phyloP scores from a whole-genome alignment of 441 rosid genomes.

The Metrosideros polymorpha region DNA sequence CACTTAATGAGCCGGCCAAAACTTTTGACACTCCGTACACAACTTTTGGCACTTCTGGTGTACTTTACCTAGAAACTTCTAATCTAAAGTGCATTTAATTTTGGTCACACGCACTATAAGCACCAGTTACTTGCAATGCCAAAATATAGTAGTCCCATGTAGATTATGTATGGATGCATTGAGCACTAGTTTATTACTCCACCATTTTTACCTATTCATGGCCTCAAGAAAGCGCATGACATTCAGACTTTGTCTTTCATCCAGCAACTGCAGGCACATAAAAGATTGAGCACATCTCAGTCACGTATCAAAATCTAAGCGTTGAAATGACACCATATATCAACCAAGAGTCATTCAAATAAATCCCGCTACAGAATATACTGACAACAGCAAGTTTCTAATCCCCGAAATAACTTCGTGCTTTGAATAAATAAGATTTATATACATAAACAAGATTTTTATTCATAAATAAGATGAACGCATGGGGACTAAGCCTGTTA shows the following conservation, averaged over 20 bases:
- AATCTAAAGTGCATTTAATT: not conserved
- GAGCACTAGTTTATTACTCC: not conserved
- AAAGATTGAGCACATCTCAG: not conserved
- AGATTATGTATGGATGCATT: not conserved
- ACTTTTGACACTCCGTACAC: too few species aligned
- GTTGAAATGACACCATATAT: not conserved
- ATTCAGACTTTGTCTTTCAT: conserved; percentile 70
- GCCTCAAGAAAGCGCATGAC: conserved; percentile 73
- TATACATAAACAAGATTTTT: not conserved
- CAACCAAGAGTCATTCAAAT: not conserved
- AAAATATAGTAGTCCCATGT: not conserved
- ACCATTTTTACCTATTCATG: conserved; percentile 37
- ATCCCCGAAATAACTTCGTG: not conserved
- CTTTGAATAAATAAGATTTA: not conserved
- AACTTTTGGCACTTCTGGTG: too few species aligned
- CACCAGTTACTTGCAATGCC: not conserved
- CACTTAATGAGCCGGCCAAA: too few species aligned
- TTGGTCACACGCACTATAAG: not conserved
- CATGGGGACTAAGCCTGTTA: not conserved
- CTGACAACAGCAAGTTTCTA: not conserved
- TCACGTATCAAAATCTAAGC: not conserved
- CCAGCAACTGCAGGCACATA: conserved; percentile 39
- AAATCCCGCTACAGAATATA: not conserved
- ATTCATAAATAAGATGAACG: not conserved
- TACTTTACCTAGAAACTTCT: too few species aligned